Evolutionary conservation across 495 filamentous ascomycete species (phyloP).

Genomic region (Lasiosphaeris hirsuta): DNA sequence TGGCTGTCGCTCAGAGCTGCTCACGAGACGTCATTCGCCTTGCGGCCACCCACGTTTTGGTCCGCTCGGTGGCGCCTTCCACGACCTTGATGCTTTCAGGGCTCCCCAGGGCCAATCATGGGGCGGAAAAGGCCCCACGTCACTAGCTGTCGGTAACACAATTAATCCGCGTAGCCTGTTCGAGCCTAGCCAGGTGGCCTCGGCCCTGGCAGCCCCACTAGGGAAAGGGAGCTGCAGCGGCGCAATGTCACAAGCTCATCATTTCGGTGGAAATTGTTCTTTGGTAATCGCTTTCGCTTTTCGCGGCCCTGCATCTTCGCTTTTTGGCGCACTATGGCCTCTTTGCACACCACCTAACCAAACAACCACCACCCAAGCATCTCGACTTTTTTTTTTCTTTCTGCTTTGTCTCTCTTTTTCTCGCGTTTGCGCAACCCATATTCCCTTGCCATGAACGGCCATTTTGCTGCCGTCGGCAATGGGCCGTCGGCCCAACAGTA

Average conservation of each 20-base stretch:
- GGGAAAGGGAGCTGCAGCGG: constrained; percentile 4
- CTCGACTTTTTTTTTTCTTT: neutral
- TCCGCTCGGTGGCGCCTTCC: neutral
- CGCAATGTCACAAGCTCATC: constrained; percentile 24
- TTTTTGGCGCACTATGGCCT: constrained; percentile 18
- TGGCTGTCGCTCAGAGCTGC: neutral
- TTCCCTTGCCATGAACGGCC: constrained; percentile 65
- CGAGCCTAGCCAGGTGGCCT: constrained; percentile 4
- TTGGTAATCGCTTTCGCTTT: neutral
- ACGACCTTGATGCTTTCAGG: neutral
- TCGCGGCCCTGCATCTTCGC: neutral
- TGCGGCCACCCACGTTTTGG: neutral
- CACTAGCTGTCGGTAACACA: neutral
- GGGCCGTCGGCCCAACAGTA: constrained; percentile 65
- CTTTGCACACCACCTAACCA: neutral
- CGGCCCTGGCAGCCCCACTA: neutral
- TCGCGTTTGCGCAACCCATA: neutral
- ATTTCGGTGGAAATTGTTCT: constrained; percentile 23
- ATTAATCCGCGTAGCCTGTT: neutral
- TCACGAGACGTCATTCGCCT: constrained; percentile 12
- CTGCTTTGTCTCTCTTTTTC: neutral
- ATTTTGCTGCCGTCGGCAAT: constrained; percentile 77
- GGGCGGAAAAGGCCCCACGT: neutral
- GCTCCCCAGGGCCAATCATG: too few species aligned
- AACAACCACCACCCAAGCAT: neutral